phyloP scores from a whole-genome alignment of 2,329 filamentous ascomycete species.

The Alternaria longipes region DNA sequence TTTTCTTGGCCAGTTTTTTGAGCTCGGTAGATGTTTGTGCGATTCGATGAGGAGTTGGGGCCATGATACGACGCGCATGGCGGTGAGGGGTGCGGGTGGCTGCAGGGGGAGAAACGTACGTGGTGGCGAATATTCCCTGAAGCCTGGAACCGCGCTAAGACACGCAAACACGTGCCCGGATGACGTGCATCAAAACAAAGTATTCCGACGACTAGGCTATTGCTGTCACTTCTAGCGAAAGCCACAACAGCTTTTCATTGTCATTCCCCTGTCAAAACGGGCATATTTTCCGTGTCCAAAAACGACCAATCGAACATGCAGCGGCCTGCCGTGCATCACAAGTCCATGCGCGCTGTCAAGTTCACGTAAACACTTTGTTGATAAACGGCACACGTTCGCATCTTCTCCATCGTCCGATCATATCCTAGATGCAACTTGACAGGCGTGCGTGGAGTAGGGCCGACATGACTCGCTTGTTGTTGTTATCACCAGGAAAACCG shows the following conservation, averaged over 20 bases:
- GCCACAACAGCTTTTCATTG: background rate
- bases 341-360: background rate
- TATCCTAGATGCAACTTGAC: background rate
- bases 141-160: conserved; percentile 13
- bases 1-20: conserved; percentile 46
- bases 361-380: background rate
- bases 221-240: background rate
- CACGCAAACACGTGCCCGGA: conserved; percentile 15
- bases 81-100: conserved; percentile 7
- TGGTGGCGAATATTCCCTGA: conserved; percentile 9
- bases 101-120: conserved; percentile 8
- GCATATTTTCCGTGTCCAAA: background rate
- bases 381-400: background rate
- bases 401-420: background rate
- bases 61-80: conserved; percentile 33
- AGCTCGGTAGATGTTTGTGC: conserved; percentile 49
- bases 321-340: background rate
- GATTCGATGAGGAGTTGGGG: conserved; percentile 33
- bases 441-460: background rate
- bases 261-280: background rate
- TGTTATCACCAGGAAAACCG: conserved; percentile 6
- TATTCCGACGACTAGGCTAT: background rate
- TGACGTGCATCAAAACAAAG: background rate
- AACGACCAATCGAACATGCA: background rate
- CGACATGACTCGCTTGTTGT: conserved; percentile 1